Evolutionary conservation across 768 basidiomycete species (phyloP), one percentile per base, ranked within the genome.

Genomic region (Galerina sulciceps): DNA sequence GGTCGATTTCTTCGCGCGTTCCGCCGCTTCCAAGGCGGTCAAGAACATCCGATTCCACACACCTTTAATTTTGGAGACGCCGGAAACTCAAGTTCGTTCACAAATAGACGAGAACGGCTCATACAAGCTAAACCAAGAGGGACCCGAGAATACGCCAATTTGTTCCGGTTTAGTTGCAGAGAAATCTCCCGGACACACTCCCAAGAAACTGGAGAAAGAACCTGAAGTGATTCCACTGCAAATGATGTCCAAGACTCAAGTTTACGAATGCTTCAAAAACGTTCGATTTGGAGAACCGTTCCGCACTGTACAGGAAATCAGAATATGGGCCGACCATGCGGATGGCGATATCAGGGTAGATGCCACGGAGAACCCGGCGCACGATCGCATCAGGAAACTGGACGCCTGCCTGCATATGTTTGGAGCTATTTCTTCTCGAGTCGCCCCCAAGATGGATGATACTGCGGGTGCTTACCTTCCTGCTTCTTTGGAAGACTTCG

Each of bases 371-470:
- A 64, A 67, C 50, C 57, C 58, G 13, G 60, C 65, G 15, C 69
- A 70, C 35, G 73, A 76, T 53, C 67, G 67, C 41, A 72, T 73
- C 52, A 67, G 75, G 15, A 73, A 73, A 55, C 58, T 76, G 35
- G 75, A 76, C 52, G 69, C 75, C 11, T 75, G 73, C 42, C 60
- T 75, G 17, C 75, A 76, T 52, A 69, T 72, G 71, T 70, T 76
- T 41, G 75, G 71, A 15, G 69, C 71, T 1, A 43, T 72, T 17
- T 62, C 68, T 10, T 63, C 62, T 15, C 57, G 61, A 2, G 41
- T 67, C 34, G 63, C 67, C 8, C 67, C 69, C 14, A 55, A 63
- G 22, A 55, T 68, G 36, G 67, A 69, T 34, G 67, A 68, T 8
- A 61, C 38, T 36, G 59, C 67, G 6, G 74, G 74, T 4, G 69